A percentile compares a stretch with the other conserved stretches of the same genome.
phyloP scores from a whole-genome alignment of 148 eudicot species.

The Heliamphora exappendiculata region DNA sequence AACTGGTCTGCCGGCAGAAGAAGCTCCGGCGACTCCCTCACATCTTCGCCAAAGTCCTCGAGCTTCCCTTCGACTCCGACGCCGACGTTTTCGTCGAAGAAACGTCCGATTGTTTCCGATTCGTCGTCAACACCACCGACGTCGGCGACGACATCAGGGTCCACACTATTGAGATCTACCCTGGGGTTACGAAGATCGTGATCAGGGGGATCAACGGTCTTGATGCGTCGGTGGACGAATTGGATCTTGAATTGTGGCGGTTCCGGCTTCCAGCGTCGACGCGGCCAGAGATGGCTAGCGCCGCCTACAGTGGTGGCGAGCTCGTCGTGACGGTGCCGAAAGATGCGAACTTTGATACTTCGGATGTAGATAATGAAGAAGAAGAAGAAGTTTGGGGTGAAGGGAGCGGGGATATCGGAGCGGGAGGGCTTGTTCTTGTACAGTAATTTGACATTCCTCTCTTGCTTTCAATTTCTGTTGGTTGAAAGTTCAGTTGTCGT shows the following conservation, averaged over 20 bases:
- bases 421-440: slow-evolving; percentile 52
- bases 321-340: slow-evolving; percentile 81
- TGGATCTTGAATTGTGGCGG: slow-evolving; percentile 82
- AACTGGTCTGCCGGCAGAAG: slow-evolving; percentile 32
- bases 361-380: slow-evolving; percentile 11
- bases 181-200: slow-evolving; percentile 76
- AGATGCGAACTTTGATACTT: slow-evolving; percentile 11
- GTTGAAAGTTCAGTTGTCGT: not conserved
- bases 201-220: slow-evolving; percentile 27
- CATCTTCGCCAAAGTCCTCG: slow-evolving; percentile 82
- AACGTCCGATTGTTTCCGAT: slow-evolving; percentile 41
- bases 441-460: slow-evolving; percentile 29
- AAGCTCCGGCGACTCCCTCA: slow-evolving; percentile 79
- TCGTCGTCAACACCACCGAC: slow-evolving; percentile 46
- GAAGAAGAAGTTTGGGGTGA: slow-evolving; percentile 27
- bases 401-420: slow-evolving; percentile 17
- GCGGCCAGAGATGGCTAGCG: slow-evolving; percentile 59
- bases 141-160: slow-evolving; percentile 38
- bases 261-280: slow-evolving; percentile 60
- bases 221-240: slow-evolving; percentile 25
- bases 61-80: slow-evolving; percentile 71
- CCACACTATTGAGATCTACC: slow-evolving; percentile 51
- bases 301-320: slow-evolving; percentile 51
- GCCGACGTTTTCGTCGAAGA: slow-evolving; percentile 67
- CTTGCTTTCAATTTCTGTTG: slow-evolving; percentile 3